Evolutionary conservation across 116 monocot genomes (phyloP).

Genomic region (Posidonia oceanica): DNA sequence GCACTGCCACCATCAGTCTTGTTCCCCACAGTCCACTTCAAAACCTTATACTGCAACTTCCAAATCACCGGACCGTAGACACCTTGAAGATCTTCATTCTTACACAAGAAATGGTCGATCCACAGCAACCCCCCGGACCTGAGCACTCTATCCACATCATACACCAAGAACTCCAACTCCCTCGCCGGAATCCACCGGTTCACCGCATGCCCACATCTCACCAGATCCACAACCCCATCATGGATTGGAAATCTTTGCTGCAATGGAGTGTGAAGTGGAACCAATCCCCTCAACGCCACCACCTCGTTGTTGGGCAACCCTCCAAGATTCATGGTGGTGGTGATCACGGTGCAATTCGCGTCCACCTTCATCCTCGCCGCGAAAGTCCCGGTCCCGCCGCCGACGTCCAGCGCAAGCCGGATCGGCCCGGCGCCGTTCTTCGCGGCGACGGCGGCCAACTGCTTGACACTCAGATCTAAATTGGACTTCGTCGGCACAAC

Average conservation of each 20-base stretch:
- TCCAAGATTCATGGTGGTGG: constrained; percentile 72
- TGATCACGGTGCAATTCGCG: constrained; percentile 59
- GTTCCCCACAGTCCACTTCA: constrained; percentile 85
- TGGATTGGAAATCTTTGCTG: constrained; percentile 82
- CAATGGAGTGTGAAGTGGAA: constrained; percentile 74
- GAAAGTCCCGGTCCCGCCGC: constrained; percentile 60
- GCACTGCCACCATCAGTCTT: constrained; percentile 49
- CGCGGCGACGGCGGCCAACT: constrained; percentile 45
- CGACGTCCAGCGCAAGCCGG: constrained; percentile 67
- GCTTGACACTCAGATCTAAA: constrained; percentile 64
- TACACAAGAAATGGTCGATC: constrained; percentile 87
- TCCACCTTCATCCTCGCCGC: constrained; percentile 36
- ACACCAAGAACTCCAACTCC: constrained; percentile 66
- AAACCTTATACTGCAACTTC: constrained; percentile 49
- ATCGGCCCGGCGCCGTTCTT: constrained; percentile 25
- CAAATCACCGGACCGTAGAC: constrained; percentile 31
- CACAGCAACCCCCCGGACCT: constrained; percentile 59
- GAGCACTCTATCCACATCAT: constrained; percentile 74
- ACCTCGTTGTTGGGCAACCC: constrained; percentile 59
- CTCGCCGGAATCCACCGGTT: constrained; percentile 85
- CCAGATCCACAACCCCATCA: constrained; percentile 62
- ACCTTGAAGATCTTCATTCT: constrained; percentile 15
- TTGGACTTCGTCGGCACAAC: constrained; percentile 27
- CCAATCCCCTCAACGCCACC: constrained; percentile 50
- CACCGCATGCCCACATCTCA: constrained; percentile 79